Base-by-base conservation (phyloP, 2,329 filamentous ascomycete species). In the Incumbomyces delicatus region DNA sequence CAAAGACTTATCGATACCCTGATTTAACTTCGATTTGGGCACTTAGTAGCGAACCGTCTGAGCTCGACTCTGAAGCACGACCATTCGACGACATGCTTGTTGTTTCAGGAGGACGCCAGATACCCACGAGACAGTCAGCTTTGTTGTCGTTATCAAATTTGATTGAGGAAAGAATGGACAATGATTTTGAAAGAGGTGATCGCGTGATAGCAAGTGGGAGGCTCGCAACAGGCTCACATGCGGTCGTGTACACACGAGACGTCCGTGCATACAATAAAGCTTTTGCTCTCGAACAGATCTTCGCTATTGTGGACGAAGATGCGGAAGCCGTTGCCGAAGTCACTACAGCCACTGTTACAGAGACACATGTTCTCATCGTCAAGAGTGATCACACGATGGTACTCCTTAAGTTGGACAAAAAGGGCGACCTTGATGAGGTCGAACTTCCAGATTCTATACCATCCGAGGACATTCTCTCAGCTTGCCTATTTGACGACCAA, bases 251-350 rank as follows among this genome's bases (percentile, higher is more conserved):
- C 44, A 85, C 83, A 53, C 87, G 81, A 1, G 90, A 96, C 60
- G 80, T 96, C 18, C 78, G 90, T 49, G 90, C 84, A 51, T 98
- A 95, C 58, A 89, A 96, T 63, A 83, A 83, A 65, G 87, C 94
- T 63, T 77, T 98, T 49, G 86, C 84, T 10, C 75, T 98, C 44
- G 82, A 83, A 38, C 90, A 96, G 60, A 96, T 98, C 46, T 76
- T 95, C 41, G 87, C 89, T 1, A 87, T 96, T 76, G 78, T 87
- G 51, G 92, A 96, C 57, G 92, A 95, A 58, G 86, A 92, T 53
- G 89, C 83, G 0, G 88, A 85, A 11, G 81, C 69, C 33, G 63
- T 95, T 58, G 82, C 87, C 3, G 76, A 82, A 44, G 83, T 92
- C 35, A 70, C 88, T 38, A 84, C 80, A 58, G 84, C 86, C 32